Conservation (phyloP, 345 rosid genomes). For the Hypericum androsaemum region DNA sequence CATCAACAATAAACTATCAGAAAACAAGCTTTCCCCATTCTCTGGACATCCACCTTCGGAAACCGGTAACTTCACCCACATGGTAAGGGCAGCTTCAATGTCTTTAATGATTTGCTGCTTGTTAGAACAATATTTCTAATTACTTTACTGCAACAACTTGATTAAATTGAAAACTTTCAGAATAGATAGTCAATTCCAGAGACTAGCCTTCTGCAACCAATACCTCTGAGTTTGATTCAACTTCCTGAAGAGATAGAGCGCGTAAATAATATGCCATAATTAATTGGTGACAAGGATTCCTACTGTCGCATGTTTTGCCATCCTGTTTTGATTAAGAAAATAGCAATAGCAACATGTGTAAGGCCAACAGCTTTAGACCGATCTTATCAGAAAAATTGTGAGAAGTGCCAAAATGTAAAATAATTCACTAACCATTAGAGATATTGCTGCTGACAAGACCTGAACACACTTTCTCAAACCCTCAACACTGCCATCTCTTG, state of each 20-base stretch:
- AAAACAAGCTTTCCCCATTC: slow-evolving; percentile 24
- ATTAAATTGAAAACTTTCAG: too few relatives aligned
- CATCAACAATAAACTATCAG: slow-evolving; percentile 37
- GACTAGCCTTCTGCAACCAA: slow-evolving; percentile 25
- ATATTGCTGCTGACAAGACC: slow-evolving; percentile 65
- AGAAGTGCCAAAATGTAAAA: neutral
- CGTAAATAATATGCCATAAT: slow-evolving; percentile 65
- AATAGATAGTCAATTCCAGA: slow-evolving; percentile 17
- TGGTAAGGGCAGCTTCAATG: slow-evolving; percentile 43
- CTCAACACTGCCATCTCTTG: slow-evolving; percentile 45
- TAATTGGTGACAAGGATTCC: slow-evolving; percentile 35
- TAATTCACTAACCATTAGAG: slow-evolving; percentile 35
- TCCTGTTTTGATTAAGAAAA: slow-evolving; percentile 30
- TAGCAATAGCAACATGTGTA: slow-evolving; percentile 7
- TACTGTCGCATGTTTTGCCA: slow-evolving; percentile 13
- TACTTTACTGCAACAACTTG: slow-evolving; percentile 6
- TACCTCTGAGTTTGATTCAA: slow-evolving; percentile 81
- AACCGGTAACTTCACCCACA: slow-evolving; percentile 42
- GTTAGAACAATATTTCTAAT: slow-evolving; percentile 11
- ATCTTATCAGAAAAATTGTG: neutral
- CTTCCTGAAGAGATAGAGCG: slow-evolving; percentile 63
- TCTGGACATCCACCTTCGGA: slow-evolving; percentile 19
- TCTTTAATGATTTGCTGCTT: slow-evolving; percentile 55
- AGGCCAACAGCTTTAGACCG: neutral
- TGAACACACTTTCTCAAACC: slow-evolving; percentile 40